Evolutionary conservation across 2,329 filamentous ascomycete genomes (phyloP), one percentile per base, ranked within the genome.

Genomic region (Fulvia fulva): DNA sequence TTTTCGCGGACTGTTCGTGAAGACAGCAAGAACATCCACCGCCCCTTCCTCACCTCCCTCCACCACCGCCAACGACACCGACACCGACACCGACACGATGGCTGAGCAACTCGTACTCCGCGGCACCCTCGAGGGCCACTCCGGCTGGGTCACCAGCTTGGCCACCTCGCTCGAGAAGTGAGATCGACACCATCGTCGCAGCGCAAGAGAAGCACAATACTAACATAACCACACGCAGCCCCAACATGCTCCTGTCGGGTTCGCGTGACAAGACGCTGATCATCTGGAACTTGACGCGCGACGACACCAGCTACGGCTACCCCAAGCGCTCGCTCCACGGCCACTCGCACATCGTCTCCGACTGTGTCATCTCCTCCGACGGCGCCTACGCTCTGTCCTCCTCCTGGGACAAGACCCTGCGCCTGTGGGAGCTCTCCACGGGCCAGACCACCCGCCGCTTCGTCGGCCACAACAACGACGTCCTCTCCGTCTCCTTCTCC

Each of bases 341-440:
- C 76, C 94, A 99, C 87, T 97, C 92, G 68, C 94, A 99, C 88
- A 99, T 99, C 80, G 92, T 99, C 78, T 97, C 94, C 80, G 94
- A 99, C 89, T 97, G 94, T 83, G 94, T 99, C 72, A 99, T 99
- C 86, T 97, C 93, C 76, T 97, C 94, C 70, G 94, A 99, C 80
- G 94, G 94, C 79, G 93, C 94, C 78, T 99, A 99, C 81, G 94
- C 94, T 76, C 90, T 99, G 74, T 97, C 94, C 73, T 89, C 93
- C 70, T 97, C 94, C 67, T 99, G 94, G 94, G 94, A 99, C 84
- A 97, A 97, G 91, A 97, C 93, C 70, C 91, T 99, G 77, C 93
- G 94, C 75, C 89, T 99, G 68, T 99, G 94, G 94, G 94, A 97
- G 87, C 91, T 99, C 69, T 89, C 92, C 74, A 95, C 90, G 73